Evolutionary conservation across 2,329 filamentous ascomycete species (phyloP), one percentile per base, ranked within the genome.

Genomic region (Pseudogymnoascus sp.): DNA sequence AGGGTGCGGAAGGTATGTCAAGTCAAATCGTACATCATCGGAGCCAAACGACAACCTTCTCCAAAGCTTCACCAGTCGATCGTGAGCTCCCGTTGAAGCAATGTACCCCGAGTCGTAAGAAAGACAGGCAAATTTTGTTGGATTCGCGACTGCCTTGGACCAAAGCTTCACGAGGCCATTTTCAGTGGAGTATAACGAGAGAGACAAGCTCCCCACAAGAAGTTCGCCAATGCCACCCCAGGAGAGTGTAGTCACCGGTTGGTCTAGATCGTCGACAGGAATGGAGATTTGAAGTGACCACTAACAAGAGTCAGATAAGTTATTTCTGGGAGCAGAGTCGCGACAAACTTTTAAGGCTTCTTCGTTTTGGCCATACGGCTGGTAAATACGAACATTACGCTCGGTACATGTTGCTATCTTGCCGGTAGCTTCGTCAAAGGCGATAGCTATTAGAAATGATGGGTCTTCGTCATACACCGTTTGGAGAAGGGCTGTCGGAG

Each of bases 11-110:
- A 99, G 84, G 75, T 97, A 97, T 28, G 88, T 87, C 70, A 96
- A 88, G 70, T 97, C 93, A 75, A 97, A 97, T 63, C 89, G 84
- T 40, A 91, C 89, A 69, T 96, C 89, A 64, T 91, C 88, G 0
- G 86, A 83, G 12, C 91, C 91, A 72, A 93, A 97, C 7, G 89
- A 89, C 23, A 96, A 79, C 62, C 93, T 84, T 67, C 92, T 86
- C 95, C 96, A 99, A 70, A 97, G 84, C 77, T 99, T 97, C 68
- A 96, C 87, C 18, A 97, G 78, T 61, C 88, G 83, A 74, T 97
- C 95, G 72, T 90, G 85, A 60, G 82, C 79, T 44, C 91, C 89
- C 11, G 89, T 84, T 1, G 90, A 93, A 16, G 92, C 93, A 62
- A 97, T 91, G 65, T 96, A 86, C 18, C 88, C 87, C 11, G 91